These are phyloP conservation scores for Chlorella vulgaris DNA, from an alignment of 139 green algal species.

Conservation along the genomic window DNA sequence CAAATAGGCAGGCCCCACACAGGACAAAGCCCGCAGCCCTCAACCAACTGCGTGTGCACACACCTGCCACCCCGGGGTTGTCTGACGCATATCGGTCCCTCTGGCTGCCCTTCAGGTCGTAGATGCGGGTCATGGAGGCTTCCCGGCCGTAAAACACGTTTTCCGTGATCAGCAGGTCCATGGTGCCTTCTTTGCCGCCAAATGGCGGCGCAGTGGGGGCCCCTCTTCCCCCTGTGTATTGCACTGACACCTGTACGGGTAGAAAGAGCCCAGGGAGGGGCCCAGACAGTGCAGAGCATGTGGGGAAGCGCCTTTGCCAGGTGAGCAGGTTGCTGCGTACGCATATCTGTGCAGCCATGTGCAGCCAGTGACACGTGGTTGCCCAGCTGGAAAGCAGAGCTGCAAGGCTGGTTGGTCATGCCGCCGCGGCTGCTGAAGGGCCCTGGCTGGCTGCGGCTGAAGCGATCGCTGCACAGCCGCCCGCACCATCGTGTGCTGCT, in stretches of 20 bases:
- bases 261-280: not conserved
- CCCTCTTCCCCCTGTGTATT: conserved; percentile 25
- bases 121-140: conserved; percentile 80
- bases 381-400: too few relatives aligned
- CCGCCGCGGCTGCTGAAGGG: too few relatives aligned
- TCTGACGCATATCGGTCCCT: conserved; percentile 57
- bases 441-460: too few relatives aligned
- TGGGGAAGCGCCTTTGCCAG: not conserved
- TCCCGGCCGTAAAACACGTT: conserved; percentile 91
- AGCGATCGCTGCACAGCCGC: too few relatives aligned
- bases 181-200: conserved; percentile 52
- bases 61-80: conserved; percentile 34
- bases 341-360: too few relatives aligned
- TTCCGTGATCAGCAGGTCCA: conserved; percentile 95
- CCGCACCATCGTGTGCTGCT: too few relatives aligned
- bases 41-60: not conserved
- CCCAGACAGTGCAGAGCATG: not conserved
- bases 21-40: not conserved
- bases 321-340: too few relatives aligned
- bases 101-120: conserved; percentile 91
- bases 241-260: conserved; percentile 19
- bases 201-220: conserved; percentile 9
- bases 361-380: too few relatives aligned
- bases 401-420: too few relatives aligned
- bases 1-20: too few relatives aligned